phyloP scores from a whole-genome alignment of 2,329 filamentous ascomycete genomes.

The Endothia cerciana region DNA sequence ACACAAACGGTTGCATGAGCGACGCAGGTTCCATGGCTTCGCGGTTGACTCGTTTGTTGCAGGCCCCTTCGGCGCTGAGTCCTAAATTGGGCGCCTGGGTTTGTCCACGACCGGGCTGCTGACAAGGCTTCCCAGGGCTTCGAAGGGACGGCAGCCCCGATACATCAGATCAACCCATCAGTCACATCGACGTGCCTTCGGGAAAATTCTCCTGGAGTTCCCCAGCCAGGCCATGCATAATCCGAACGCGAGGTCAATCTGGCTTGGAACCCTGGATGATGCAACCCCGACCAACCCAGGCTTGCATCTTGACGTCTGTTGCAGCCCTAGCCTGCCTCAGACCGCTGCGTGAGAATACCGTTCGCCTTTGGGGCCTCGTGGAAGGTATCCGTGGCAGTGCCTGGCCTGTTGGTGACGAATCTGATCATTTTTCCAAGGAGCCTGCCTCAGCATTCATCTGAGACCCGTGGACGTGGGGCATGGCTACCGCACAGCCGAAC shows the following conservation, averaged over 20 bases:
- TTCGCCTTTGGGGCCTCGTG: neutral
- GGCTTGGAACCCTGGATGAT: slow-evolving; percentile 4
- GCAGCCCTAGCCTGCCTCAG: neutral
- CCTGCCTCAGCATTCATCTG: neutral
- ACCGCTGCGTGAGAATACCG: neutral
- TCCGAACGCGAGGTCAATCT: slow-evolving; percentile 5
- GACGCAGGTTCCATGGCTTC: neutral
- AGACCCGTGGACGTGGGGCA: neutral
- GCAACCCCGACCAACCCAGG: slow-evolving; percentile 7
- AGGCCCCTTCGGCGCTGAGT: slow-evolving; percentile 2
- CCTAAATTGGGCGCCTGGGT: neutral
- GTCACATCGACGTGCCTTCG: slow-evolving; percentile 15
- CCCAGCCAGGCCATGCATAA: slow-evolving; percentile 1
- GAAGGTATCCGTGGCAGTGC: neutral
- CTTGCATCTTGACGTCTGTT: slow-evolving; percentile 1
- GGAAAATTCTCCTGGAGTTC: slow-evolving; percentile 1
- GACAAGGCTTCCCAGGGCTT: neutral
- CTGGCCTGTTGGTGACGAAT: neutral
- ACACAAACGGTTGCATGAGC: slow-evolving; percentile 14
- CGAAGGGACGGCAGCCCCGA: slow-evolving; percentile 3
- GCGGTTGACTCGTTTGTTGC: slow-evolving; percentile 5
- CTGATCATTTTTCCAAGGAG: neutral
- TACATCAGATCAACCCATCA: slow-evolving; percentile 1
- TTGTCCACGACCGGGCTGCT: neutral
- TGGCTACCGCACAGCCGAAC: neutral